Conservation (phyloP, 768 basidiomycete genomes). For the Trametes gibbosa region DNA sequence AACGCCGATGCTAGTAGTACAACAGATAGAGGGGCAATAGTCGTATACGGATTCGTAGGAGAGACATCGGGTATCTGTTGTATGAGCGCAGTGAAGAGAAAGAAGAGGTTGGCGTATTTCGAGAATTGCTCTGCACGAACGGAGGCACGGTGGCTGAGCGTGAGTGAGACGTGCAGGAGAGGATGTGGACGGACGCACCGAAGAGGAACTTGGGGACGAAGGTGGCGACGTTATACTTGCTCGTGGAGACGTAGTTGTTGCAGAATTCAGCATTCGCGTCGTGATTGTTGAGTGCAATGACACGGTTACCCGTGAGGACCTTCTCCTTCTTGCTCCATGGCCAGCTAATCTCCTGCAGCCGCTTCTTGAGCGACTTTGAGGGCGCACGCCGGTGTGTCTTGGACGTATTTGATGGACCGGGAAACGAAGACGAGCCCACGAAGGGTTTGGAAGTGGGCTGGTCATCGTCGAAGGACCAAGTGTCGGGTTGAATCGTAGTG, state of each 20-base stretch:
- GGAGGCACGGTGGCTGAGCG: conserved; percentile 4
- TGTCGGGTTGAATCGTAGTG: conserved; percentile 52
- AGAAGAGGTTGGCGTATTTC: conserved; percentile 98
- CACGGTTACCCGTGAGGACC: conserved; percentile 66
- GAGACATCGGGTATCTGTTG: conserved; percentile 98
- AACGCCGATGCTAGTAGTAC: conserved; percentile 92
- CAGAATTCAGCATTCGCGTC: conserved; percentile 62
- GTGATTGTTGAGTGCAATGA: conserved; percentile 80
- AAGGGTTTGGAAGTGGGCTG: conserved; percentile 30
- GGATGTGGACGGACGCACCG: conserved; percentile 47
- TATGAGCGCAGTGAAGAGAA: conserved; percentile 95
- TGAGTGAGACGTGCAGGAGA: not conserved
- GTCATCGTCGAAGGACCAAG: conserved; percentile 74
- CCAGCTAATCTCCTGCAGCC: conserved; percentile 60
- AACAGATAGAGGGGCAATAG: conserved; percentile 84
- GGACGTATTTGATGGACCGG: conserved; percentile 37
- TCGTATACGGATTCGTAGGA: conserved; percentile 93
- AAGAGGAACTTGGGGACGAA: conserved; percentile 92
- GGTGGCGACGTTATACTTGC: conserved; percentile 87
- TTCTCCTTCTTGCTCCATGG: conserved; percentile 78
- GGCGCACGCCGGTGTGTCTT: conserved; percentile 13
- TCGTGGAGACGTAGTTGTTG: conserved; percentile 87
- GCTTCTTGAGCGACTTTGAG: conserved; percentile 27
- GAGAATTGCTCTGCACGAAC: conserved; percentile 84
- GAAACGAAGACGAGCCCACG: conserved; percentile 36